phyloP scores from a whole-genome alignment of 495 filamentous ascomycete genomes.

The Gamarada debralockiae region DNA sequence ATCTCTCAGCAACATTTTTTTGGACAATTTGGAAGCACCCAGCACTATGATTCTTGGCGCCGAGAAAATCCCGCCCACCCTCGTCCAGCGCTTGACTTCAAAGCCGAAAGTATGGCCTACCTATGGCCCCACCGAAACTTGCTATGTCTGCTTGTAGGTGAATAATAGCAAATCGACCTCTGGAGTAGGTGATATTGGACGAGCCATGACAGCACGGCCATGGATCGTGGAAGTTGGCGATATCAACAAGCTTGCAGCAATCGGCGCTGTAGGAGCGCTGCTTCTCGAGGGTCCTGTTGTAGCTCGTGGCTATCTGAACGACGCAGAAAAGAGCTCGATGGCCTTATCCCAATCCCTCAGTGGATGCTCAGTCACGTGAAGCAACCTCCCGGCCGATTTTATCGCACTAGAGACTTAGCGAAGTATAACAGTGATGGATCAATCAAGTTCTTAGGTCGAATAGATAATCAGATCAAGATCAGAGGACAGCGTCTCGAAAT shows the following conservation, averaged over 20 bases:
- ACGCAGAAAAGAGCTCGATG: slow-evolving; percentile 5
- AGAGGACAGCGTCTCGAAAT: slow-evolving; percentile 28
- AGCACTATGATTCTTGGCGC: too few relatives aligned
- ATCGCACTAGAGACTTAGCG: slow-evolving; percentile 41
- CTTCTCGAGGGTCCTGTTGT: slow-evolving; percentile 57
- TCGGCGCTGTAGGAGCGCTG: slow-evolving; percentile 59
- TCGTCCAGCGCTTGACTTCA: too few relatives aligned
- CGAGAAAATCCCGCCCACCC: too few relatives aligned
- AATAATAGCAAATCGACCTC: too few relatives aligned
- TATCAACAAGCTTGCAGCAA: slow-evolving; percentile 45
- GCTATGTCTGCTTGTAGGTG: too few relatives aligned
- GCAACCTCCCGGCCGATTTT: slow-evolving; percentile 54
- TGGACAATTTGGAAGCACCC: too few relatives aligned
- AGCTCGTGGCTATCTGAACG: slow-evolving; percentile 43
- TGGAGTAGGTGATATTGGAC: too few relatives aligned
- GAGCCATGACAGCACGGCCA: too few relatives aligned
- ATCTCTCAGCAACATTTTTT: too few relatives aligned
- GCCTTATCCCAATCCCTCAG: slow-evolving; percentile 19
- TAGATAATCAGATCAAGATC: slow-evolving; percentile 27
- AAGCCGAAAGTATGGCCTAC: too few relatives aligned
- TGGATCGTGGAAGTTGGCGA: too few relatives aligned
- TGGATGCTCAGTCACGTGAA: slow-evolving; percentile 1
- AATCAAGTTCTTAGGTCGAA: slow-evolving; percentile 28
- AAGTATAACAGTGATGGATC: slow-evolving; percentile 33
- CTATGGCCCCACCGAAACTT: too few relatives aligned